A percentile compares a stretch with the other conserved stretches of the same genome.
Conservation (phyloP, 805 yeast genomes). For the Starmerella geochares region DNA sequence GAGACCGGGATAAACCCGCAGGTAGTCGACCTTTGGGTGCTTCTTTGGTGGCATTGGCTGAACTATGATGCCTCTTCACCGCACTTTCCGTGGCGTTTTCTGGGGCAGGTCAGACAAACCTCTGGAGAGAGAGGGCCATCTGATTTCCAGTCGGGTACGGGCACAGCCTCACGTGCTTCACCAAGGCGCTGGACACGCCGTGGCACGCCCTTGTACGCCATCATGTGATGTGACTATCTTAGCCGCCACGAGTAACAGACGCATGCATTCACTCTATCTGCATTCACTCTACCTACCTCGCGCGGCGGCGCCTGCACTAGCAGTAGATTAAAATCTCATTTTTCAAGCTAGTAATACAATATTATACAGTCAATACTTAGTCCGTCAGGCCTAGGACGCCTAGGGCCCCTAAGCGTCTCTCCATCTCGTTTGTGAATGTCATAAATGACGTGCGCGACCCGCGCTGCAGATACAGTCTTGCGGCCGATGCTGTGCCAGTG, state of each 20-base stretch:
- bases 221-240: too few relatives aligned
- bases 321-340: too few relatives aligned
- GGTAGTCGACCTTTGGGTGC: slow-evolving; percentile 21
- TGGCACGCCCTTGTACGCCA: too few relatives aligned
- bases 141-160: not conserved
- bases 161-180: not conserved
- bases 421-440: slow-evolving; percentile 29
- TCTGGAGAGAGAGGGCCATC: not conserved
- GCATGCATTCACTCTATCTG: too few relatives aligned
- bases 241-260: too few relatives aligned
- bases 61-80: not conserved
- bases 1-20: slow-evolving; percentile 56
- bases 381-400: slow-evolving; percentile 9
- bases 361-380: not conserved
- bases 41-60: slow-evolving; percentile 17
- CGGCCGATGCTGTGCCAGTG: slow-evolving; percentile 21
- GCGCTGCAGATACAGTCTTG: slow-evolving; percentile 24
- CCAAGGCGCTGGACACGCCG: too few relatives aligned
- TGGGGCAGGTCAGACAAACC: not conserved
- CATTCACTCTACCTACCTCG: too few relatives aligned
- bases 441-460: slow-evolving; percentile 29
- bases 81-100: too few relatives aligned
- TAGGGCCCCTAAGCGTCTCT: slow-evolving; percentile 24
- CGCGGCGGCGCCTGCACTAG: too few relatives aligned
- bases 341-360: slow-evolving; percentile 1